Percentiles rank a stretch among this genome's conserved stretches.
Conservation (phyloP, 495 filamentous ascomycete genomes). For the Margaritispora aquatica region DNA sequence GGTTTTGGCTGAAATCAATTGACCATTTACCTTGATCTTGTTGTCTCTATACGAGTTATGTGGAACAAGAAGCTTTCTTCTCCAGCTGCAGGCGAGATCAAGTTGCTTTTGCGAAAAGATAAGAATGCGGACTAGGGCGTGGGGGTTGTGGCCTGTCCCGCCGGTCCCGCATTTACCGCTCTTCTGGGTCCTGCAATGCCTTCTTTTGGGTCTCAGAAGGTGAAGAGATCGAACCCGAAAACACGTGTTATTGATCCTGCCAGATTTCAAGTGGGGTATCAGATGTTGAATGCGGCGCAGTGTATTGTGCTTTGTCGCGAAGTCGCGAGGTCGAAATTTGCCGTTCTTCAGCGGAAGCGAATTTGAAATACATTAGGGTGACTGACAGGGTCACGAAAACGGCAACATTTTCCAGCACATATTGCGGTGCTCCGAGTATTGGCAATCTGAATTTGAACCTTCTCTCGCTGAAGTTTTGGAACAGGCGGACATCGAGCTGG, state of each 20-base stretch:
- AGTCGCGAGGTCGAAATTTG: too few relatives aligned
- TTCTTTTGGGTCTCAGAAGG: neutral
- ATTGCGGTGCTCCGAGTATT: too few relatives aligned
- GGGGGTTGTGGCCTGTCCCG: neutral
- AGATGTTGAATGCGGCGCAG: neutral
- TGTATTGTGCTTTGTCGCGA: too few relatives aligned
- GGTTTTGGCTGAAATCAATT: neutral
- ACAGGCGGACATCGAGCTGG: too few relatives aligned
- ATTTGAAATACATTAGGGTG: too few relatives aligned
- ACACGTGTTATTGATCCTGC: neutral
- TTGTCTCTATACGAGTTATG: neutral
- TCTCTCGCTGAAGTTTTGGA: too few relatives aligned
- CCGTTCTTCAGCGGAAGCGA: too few relatives aligned
- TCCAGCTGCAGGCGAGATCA: too few relatives aligned
- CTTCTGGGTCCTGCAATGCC: neutral
- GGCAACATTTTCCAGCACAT: too few relatives aligned
- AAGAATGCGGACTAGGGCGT: neutral
- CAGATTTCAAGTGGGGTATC: neutral
- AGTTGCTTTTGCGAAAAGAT: neutral
- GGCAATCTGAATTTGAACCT: too few relatives aligned
- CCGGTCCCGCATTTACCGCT: neutral
- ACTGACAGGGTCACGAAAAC: too few relatives aligned
- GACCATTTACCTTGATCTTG: neutral
- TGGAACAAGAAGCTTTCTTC: too few relatives aligned
- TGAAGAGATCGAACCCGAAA: neutral